Evolutionary conservation across 2,329 filamentous ascomycete genomes (phyloP), one percentile per base, ranked within the genome.

Genomic region (Cladosporium colombiae): DNA sequence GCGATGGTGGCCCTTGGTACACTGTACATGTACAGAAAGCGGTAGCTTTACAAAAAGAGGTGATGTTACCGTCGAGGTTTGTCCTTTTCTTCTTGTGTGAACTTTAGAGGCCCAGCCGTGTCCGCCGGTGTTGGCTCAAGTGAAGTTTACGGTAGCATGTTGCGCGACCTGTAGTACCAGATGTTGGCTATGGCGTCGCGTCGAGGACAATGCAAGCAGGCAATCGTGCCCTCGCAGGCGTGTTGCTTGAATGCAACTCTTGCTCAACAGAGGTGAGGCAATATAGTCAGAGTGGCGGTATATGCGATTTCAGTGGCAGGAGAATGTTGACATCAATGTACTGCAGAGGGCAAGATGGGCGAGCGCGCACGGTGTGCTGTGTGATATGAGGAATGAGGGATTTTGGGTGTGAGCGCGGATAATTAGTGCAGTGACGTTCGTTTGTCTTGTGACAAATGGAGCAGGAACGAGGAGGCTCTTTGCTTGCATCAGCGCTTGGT

Each of bases 21-120:
- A 53, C 3, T 23, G 37, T 33, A 62, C 61, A 13, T 63, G 61
- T 63, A 63, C 61, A 63, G 61, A 56, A 33, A 63, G 61, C 50
- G 61, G 61, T 63, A 63, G 35, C 33, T 55, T 56, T 11, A 56
- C 11, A 16, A 14, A 14, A 55, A 27, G 35, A 56, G 37, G 29
- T 62, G 31, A 37, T 31, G 23, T 55, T 55, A 62, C 60, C 49
- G 49, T 49, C 29, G 8, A 29, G 5, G n/a, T n/a, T 5, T 57
- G 33, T 7, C 16, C 14, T 16, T 33, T n/a, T 21, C 10, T 33
- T n/a, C 14, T 21, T 11, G n/a, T 16, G n/a, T 13, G 7, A 13
- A 21, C 3, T 16, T 5, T n/a, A 46, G 40, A 13, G n/a, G n/a
- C n/a, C n/a, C n/a, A n/a, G n/a, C n/a, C n/a, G n/a, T n/a, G n/a